Percentiles rank a stretch among this genome's conserved stretches.
phyloP scores from a whole-genome alignment of 768 basidiomycete genomes.

The Leccinum rimulosum region DNA sequence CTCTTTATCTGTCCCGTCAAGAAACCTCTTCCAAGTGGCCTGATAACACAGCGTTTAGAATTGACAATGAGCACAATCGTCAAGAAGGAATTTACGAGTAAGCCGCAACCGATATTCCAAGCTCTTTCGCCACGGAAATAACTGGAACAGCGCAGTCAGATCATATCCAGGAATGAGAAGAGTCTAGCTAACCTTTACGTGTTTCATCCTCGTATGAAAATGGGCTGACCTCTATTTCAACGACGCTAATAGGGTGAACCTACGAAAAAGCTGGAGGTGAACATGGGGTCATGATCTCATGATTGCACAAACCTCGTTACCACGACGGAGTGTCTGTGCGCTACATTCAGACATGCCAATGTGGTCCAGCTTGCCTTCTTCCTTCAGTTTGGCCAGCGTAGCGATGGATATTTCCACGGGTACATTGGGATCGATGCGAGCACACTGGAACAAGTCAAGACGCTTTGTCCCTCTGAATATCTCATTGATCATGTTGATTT shows the following conservation, averaged over 20 bases:
- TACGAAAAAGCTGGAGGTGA: conserved; percentile 15
- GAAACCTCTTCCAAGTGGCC: conserved; percentile 53
- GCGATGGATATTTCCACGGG: conserved; percentile 46
- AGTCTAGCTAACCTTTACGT: conserved; percentile 34
- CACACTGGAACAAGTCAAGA: conserved; percentile 59
- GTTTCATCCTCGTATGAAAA: conserved; percentile 57
- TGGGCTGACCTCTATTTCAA: conserved; percentile 68
- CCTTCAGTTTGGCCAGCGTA: conserved; percentile 39
- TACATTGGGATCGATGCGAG: conserved; percentile 44
- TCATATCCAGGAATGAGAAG: not conserved
- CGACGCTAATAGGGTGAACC: conserved; percentile 54
- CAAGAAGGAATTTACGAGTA: conserved; percentile 46
- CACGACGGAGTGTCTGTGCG: conserved; percentile 46
- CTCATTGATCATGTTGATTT: conserved; percentile 42
- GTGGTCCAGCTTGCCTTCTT: conserved; percentile 39
- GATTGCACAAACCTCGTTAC: conserved; percentile 18
- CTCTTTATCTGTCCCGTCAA: conserved; percentile 50
- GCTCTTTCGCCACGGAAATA: conserved; percentile 50
- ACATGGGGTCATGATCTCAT: not conserved
- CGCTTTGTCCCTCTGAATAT: conserved; percentile 51
- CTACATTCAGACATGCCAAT: conserved; percentile 59
- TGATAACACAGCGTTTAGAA: conserved; percentile 18
- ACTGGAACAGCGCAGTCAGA: conserved; percentile 27
- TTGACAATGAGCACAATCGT: not conserved
- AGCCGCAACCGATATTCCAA: conserved; percentile 57